Base-by-base conservation (phyloP, 495 filamentous ascomycete species). In the Venustampulla echinocandica region DNA sequence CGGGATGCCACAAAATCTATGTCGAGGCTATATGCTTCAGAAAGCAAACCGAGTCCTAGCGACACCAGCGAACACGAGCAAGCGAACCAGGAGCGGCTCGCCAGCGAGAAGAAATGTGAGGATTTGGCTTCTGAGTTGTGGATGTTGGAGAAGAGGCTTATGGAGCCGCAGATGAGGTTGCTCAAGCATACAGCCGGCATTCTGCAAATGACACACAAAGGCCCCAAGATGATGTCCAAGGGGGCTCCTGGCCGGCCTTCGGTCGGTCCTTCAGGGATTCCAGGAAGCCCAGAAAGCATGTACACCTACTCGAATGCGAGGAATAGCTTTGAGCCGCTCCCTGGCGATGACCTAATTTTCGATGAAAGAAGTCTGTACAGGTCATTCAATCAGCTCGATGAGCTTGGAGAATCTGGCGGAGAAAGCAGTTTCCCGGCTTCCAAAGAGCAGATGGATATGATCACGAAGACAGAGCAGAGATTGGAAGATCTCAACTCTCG, bases 121-220 rank as follows among this genome's bases (percentile, higher is more conserved):
- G 83, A 93, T 32, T 64, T 98, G 40, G 78, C 87, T 6, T 68
- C 79, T 34, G 85, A 95, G 52, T 64, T 97, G 22, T 88, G 81
- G 74, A 68, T 69, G 32, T 63, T 93, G 44, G 85, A 95, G 59
- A 80, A 81, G 49, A 70, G 84, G 41, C 64, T 76, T 24, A 78
- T 87, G 56, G 77, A 81, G 34, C 75, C 87, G 13, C 81, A 90
- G 42, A 76, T 67, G 48, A 71, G 77, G 34, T 63, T 96, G 45
- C 62, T 96, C n/a, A 77, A 89, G 58, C 92, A 98, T 62, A 95
- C 88, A 0, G 88, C 92, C 22, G 92, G 84, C 27, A 84, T 97
- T 22, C 64, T 96, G 53, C 87, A 94, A 57, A 74, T 92, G 70
- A 88, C 87, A 13, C 88, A 96, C 58, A 80, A 81, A 51, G 75